Percentiles rank a stretch among this genome's conserved stretches.
Evolutionary conservation across 1,284 basidiomycete species (phyloP).

Genomic region (Malassezia psittaci): DNA sequence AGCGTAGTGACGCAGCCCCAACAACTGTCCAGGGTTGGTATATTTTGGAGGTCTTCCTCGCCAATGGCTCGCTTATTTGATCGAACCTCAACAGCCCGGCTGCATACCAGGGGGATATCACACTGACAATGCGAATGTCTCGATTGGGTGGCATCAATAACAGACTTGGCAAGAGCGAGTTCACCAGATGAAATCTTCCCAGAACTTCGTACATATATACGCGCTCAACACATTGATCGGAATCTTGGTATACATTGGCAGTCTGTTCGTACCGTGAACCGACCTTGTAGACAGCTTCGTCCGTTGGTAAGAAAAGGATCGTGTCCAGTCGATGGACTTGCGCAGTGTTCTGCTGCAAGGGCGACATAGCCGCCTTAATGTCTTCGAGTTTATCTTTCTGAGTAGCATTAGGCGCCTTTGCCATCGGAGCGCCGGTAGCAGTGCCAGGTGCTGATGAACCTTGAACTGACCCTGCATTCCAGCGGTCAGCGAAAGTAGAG

Average conservation of each 20-base stretch:
- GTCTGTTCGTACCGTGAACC: background rate
- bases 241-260: background rate
- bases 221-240: slow-evolving; percentile 1
- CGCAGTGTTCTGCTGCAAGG: background rate
- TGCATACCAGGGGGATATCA: slow-evolving; percentile 36
- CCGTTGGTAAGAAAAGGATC: slow-evolving; percentile 17
- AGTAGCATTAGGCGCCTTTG: background rate
- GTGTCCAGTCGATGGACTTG: slow-evolving; percentile 16
- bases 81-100: slow-evolving; percentile 29
- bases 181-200: slow-evolving; percentile 32
- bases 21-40: slow-evolving; percentile 17
- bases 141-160: slow-evolving; percentile 28
- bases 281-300: slow-evolving; percentile 5
- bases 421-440: background rate
- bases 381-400: background rate
- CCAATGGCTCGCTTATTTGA: slow-evolving; percentile 11
- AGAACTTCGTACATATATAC: slow-evolving; percentile 25
- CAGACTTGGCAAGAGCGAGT: slow-evolving; percentile 30
- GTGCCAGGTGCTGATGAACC: background rate
- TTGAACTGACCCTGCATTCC: slow-evolving; percentile 22
- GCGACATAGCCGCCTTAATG: background rate
- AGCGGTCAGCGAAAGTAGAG: slow-evolving; percentile 25
- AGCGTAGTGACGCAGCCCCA: slow-evolving; percentile 25
- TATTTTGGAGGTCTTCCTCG: background rate
- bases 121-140: slow-evolving; percentile 33